A percentile compares a stretch with the other conserved stretches of the same genome.
Conservation (phyloP, 2,329 filamentous ascomycete genomes). For the Curvularia verruculosa region DNA sequence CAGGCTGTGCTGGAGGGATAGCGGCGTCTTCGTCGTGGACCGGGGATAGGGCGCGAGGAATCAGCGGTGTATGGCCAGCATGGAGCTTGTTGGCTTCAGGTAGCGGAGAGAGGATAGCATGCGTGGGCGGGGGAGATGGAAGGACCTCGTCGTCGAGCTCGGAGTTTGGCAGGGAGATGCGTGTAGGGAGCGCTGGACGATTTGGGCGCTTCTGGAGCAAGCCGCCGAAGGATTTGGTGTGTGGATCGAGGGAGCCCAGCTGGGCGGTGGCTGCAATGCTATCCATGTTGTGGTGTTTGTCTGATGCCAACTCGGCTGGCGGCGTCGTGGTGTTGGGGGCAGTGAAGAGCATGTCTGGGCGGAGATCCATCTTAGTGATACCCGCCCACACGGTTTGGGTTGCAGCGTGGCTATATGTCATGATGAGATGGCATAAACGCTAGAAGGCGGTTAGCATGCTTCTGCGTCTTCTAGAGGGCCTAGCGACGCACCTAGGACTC, state of each 20-base stretch:
- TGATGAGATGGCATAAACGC: constrained; percentile 19
- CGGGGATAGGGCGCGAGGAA: constrained; percentile 29
- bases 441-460: constrained; percentile 25
- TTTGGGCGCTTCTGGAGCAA: constrained; percentile 34
- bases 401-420: constrained; percentile 37
- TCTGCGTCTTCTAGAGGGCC: constrained; percentile 9
- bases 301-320: constrained; percentile 38
- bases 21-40: constrained; percentile 14
- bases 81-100: constrained; percentile 43
- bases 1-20: constrained; percentile 11
- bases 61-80: constrained; percentile 47
- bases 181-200: constrained; percentile 28
- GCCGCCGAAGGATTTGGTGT: constrained; percentile 19
- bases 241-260: constrained; percentile 7
- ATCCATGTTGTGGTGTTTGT: constrained; percentile 28
- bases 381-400: constrained; percentile 44
- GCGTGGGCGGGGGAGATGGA: constrained; percentile 41
- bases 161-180: constrained; percentile 33
- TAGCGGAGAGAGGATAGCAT: constrained; percentile 39
- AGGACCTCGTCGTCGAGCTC: constrained; percentile 36
- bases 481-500: constrained; percentile 15
- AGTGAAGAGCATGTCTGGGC: constrained; percentile 33
- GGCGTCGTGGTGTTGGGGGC: constrained; percentile 36
- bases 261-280: constrained; percentile 12
- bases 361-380: constrained; percentile 35